Evolutionary conservation across 179 eudicot species (phyloP).

Genomic region (Corrigiola litoralis): DNA sequence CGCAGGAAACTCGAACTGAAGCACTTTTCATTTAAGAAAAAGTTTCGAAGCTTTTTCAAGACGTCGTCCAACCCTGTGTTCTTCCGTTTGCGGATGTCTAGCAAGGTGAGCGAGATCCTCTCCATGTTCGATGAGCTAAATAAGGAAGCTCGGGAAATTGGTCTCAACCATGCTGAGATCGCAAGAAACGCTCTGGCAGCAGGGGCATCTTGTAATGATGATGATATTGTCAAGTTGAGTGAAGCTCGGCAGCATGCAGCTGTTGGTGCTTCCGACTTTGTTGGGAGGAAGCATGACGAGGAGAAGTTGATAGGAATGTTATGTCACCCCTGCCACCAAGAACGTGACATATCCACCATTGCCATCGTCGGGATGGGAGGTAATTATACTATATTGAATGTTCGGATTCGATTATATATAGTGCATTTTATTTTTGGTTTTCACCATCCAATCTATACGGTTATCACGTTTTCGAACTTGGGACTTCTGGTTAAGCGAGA

Average conservation of each 20-base stretch:
- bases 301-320: not conserved
- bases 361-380: slow-evolving; percentile 30
- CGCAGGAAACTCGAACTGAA: not conserved
- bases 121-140: not conserved
- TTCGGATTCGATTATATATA: not conserved
- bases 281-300: slow-evolving; percentile 1
- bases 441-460: too few species aligned
- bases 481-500: too few species aligned
- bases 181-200: not conserved
- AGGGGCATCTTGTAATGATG: not conserved
- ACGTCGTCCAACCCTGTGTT: not conserved
- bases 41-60: not conserved
- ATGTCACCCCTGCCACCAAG: not conserved
- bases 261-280: slow-evolving; percentile 6
- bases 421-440: not conserved
- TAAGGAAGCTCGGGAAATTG: not conserved
- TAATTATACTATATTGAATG: not conserved
- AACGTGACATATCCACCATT: not conserved
- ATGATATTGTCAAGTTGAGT: not conserved
- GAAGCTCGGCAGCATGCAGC: slow-evolving; percentile 9
- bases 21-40: not conserved
- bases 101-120: not conserved
- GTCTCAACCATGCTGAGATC: not conserved
- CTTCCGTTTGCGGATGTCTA: slow-evolving; percentile 11
- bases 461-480: too few species aligned